Evolutionary conservation across 257 asterid genomes (phyloP), one percentile per base, ranked within the genome.

Genomic region (Solanum bukasovii): DNA sequence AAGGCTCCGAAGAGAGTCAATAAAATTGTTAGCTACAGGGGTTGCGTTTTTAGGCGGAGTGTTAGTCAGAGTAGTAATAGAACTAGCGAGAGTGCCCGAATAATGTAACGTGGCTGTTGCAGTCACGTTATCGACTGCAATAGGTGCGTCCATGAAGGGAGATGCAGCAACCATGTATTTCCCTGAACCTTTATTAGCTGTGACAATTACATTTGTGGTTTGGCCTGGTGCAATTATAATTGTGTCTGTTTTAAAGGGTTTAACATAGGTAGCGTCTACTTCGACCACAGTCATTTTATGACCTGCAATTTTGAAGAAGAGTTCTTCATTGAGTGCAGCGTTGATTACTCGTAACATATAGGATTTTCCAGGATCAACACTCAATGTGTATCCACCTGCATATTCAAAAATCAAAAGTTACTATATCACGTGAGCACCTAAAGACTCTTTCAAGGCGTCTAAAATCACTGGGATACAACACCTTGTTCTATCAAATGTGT

Each of bases 91-190:
- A 3, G 97, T 91, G 77, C 96, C 95, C 0, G 94, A 20, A 91
- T 94, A 94, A 56, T 91, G 96, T 25, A 94, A n/a, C 4, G 94
- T 93, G 89, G 97, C 96, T 13, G 92, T 91, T 91, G 96, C 96
- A 0, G 96, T 89, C 74, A 10, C 21, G 81, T 92, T 94, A 89
- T 94, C 97, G n/a, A 93, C 89, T 3, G 93, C 95, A 1, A 72
- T 56, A 0, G 90, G 93, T 0, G 97, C 91, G 89, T 94, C 97
- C 96, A 91, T 89, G 91, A 94, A 94, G 3, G 97, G 88, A 1
- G 97, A 92, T 0, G 97, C 95, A 2, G 92, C 90, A 33, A 94
- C 88, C 88, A 89, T 78, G 91, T 87, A 94, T 81, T 84, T 93
- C 18, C 96, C 96, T 21, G 87, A 77, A 10, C 61, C 27, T 25